Conservation (phyloP, 129 eudicot species). For the Oenanthe sinensis region DNA sequence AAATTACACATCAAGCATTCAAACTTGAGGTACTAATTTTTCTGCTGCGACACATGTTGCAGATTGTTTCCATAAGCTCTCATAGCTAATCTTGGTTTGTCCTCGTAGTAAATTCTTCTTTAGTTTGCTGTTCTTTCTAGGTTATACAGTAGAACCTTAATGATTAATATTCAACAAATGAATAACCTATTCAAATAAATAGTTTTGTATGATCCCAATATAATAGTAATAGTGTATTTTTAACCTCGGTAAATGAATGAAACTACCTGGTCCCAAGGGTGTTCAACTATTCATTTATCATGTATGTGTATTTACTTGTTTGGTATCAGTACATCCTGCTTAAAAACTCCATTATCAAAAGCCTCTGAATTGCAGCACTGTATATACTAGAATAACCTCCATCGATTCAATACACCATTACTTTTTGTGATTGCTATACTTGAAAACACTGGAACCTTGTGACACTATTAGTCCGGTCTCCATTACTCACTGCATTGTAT, state of each 20-base stretch:
- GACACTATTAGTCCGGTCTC: neutral
- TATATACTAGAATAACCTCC: neutral
- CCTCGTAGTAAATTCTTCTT: neutral
- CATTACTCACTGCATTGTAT: neutral
- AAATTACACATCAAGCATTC: slow-evolving; percentile 44
- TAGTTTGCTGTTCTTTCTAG: neutral
- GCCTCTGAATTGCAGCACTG: neutral
- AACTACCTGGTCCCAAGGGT: no score
- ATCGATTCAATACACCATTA: neutral
- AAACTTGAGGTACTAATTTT: slow-evolving; percentile 46
- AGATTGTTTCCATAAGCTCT: neutral
- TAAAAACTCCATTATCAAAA: neutral
- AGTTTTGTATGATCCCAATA: no score
- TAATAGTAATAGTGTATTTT: no score
- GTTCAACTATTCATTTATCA: no score
- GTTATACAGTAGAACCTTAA: neutral
- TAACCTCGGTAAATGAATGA: no score
- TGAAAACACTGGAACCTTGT: neutral
- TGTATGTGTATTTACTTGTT: neutral
- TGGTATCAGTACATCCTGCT: neutral
- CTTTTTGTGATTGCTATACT: neutral
- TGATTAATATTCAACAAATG: no score
- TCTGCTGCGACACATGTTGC: neutral
- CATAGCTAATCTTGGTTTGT: neutral
- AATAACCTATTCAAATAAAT: no score